Conservation (phyloP, 495 filamentous ascomycete genomes). For the Hypoxylon rickii region DNA sequence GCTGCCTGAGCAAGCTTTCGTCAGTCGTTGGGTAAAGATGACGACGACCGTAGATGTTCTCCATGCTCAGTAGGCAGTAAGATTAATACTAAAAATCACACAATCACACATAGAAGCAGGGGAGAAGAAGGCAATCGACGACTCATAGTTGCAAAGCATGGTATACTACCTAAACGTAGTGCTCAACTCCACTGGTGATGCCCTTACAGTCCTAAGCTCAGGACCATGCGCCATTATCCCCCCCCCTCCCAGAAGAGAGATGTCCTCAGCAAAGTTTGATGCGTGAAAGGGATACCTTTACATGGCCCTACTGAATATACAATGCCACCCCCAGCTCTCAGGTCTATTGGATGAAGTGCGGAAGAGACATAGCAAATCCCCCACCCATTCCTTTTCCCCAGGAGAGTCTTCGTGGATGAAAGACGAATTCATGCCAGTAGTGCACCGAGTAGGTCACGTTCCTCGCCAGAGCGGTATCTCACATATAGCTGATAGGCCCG, state of each 20-base stretch:
- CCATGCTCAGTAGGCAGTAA: not conserved
- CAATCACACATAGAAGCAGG: no score
- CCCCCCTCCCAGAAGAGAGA: conserved; percentile 4
- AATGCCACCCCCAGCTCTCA: conserved; percentile 16
- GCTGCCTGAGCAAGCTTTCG: conserved; percentile 26
- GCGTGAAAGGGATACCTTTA: conserved; percentile 20
- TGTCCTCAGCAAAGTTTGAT: conserved; percentile 1
- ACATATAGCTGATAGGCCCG: not conserved
- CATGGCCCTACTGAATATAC: conserved; percentile 25
- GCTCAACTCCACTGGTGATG: no score
- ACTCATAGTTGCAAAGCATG: no score
- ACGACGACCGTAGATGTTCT: conserved; percentile 22
- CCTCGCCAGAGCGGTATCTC: not conserved
- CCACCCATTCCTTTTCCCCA: conserved; percentile 2
- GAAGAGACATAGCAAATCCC: conserved; percentile 8
- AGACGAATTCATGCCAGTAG: conserved; percentile 16
- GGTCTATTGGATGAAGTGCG: conserved; percentile 19
- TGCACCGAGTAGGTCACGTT: conserved; percentile 8
- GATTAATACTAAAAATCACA: not conserved
- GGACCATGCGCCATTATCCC: not conserved
- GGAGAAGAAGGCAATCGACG: no score
- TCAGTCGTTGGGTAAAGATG: conserved; percentile 12
- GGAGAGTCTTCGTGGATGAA: conserved; percentile 3
- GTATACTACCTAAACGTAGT: not conserved
- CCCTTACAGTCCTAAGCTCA: no score